phyloP scores from a whole-genome alignment of 1,139 yeast species.

The Zygosaccharomyces sapae region DNA sequence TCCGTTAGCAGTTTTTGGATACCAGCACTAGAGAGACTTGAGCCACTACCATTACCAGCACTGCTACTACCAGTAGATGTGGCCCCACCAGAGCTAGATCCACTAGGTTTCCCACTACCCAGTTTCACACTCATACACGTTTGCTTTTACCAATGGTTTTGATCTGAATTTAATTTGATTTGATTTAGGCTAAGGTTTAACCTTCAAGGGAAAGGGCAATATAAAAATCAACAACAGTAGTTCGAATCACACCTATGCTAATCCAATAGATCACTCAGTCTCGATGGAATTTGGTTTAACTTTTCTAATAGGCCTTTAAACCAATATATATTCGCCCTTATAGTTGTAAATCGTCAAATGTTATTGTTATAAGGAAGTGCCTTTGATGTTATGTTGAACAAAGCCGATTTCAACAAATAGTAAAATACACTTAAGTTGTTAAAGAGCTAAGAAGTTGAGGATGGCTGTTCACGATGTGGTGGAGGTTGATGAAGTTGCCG shows the following conservation, averaged over 20 bases:
- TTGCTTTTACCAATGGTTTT: not conserved
- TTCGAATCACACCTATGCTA: not conserved
- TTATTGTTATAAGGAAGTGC: not conserved
- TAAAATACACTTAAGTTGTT: not conserved
- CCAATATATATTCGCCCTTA: not conserved
- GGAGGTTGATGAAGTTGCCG: constrained; percentile 17
- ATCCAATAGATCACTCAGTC: not conserved
- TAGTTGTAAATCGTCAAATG: not conserved
- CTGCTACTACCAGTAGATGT: constrained; percentile 2
- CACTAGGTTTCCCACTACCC: not conserved
- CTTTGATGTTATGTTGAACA: not conserved
- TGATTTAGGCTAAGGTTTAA: not conserved
- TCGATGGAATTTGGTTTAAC: not conserved
- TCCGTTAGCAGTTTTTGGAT: constrained; percentile 51
- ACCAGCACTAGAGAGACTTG: constrained; percentile 13
- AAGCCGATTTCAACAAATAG: not conserved
- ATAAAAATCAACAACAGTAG: not conserved
- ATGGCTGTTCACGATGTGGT: constrained; percentile 9
- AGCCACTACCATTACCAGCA: not conserved
- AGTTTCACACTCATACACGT: not conserved
- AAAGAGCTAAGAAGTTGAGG: not conserved
- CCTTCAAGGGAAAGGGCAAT: not conserved
- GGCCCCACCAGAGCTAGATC: constrained; percentile 5
- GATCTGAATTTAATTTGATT: not conserved
- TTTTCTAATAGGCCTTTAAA: not conserved